These are phyloP conservation scores for Sonneratia alba DNA, from an alignment of 345 rosid species.

Conservation along the genomic window DNA sequence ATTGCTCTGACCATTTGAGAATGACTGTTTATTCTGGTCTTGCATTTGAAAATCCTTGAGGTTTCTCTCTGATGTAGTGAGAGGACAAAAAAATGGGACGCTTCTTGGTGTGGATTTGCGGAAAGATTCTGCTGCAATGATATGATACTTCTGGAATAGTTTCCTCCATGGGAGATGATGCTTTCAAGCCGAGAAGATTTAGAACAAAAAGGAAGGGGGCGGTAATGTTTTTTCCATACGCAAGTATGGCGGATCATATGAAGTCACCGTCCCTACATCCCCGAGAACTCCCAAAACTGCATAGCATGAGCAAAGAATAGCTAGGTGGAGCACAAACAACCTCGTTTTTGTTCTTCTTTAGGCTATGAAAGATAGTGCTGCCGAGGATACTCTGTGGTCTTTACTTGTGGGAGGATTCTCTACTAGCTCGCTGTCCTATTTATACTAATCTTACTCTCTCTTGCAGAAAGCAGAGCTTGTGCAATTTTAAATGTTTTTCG, in stretches of 20 bases:
- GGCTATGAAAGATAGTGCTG: neutral
- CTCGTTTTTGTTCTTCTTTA: neutral
- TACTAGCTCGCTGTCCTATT: neutral
- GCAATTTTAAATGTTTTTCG: too few relatives aligned
- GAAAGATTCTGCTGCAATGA: neutral
- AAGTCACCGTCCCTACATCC: conserved; percentile 21
- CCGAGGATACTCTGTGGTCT: neutral
- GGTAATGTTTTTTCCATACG: conserved; percentile 7
- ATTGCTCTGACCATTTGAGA: neutral
- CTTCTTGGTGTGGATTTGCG: neutral
- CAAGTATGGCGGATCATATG: conserved; percentile 21
- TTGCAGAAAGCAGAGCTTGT: too few relatives aligned
- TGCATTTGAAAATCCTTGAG: neutral
- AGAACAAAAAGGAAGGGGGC: too few relatives aligned
- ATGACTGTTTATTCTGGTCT: neutral
- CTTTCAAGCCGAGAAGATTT: neutral
- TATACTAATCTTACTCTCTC: neutral
- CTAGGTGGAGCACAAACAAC: neutral
- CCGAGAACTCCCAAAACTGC: conserved; percentile 5
- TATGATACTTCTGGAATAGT: neutral
- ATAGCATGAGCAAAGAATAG: conserved; percentile 1
- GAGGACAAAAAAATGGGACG: neutral
- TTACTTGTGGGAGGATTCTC: neutral
- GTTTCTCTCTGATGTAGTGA: neutral
- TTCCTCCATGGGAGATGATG: neutral